Percentiles rank a stretch among this genome's conserved stretches.
phyloP scores from a whole-genome alignment of 2,329 filamentous ascomycete species.

The Aspergillus sp. region DNA sequence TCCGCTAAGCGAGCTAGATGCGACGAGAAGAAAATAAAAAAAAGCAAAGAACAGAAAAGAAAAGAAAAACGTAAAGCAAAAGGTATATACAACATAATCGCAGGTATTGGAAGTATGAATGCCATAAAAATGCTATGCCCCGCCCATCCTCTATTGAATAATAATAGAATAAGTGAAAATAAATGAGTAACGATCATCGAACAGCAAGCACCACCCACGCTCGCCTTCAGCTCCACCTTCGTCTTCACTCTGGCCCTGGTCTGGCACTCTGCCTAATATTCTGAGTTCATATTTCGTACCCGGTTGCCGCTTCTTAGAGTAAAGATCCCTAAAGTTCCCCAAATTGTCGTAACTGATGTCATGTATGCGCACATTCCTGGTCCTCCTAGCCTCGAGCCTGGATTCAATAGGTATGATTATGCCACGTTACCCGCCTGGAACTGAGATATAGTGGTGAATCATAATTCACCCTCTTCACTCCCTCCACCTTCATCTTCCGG shows the following conservation, averaged over 20 bases:
- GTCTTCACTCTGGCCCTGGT: not conserved
- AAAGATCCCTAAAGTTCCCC: not conserved
- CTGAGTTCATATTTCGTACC: too few species aligned
- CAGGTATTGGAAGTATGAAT: not conserved
- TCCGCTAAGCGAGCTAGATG: not conserved
- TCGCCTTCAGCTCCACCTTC: not conserved
- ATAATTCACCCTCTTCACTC: conserved; percentile 46
- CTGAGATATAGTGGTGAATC: not conserved
- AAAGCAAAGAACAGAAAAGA: not conserved
- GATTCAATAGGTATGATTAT: not conserved
- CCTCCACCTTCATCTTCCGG: conserved; percentile 35
- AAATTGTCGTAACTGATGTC: not conserved
- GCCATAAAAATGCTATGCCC: not conserved
- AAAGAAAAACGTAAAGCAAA: not conserved
- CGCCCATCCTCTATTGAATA: not conserved
- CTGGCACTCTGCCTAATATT: not conserved
- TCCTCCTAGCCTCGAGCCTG: not conserved
- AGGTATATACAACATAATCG: not conserved
- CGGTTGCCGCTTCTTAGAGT: too few species aligned
- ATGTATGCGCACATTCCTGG: not conserved
- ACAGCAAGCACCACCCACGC: not conserved
- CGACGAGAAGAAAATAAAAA: not conserved
- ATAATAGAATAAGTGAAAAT: not conserved
- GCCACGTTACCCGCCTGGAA: not conserved
- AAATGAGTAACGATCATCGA: not conserved